Conservation (phyloP, 2,329 filamentous ascomycete species). For the Monilinia vaccinii-corymbosi region DNA sequence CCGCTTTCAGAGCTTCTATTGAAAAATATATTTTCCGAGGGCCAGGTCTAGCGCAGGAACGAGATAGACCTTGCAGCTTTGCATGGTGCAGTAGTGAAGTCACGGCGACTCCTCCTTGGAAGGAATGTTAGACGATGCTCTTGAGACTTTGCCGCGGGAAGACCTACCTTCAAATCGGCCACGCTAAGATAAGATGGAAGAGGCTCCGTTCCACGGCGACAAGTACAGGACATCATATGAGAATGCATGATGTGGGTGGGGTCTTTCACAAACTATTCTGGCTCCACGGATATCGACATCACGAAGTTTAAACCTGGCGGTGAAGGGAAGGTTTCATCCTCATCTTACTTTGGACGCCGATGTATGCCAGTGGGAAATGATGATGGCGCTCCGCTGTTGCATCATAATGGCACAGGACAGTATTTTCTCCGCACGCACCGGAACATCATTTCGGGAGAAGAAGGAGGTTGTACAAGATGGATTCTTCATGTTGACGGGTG, state of each 20-base stretch:
- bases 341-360: too few species aligned
- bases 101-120: not conserved
- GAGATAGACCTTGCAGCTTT: not conserved
- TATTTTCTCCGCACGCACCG: not conserved
- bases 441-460: not conserved
- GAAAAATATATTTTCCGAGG: constrained; percentile 1
- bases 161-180: too few species aligned
- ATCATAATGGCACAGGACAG: constrained; percentile 2
- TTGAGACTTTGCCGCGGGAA: too few species aligned
- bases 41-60: not conserved
- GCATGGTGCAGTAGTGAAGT: not conserved
- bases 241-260: too few species aligned
- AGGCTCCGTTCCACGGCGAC: too few species aligned
- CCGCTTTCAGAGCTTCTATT: not conserved
- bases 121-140: not conserved
- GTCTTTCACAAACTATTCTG: too few species aligned
- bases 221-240: too few species aligned
- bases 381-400: not conserved
- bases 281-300: not conserved
- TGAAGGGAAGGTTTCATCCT: not conserved
- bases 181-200: too few species aligned
- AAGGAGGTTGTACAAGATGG: not conserved
- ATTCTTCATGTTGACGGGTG: not conserved
- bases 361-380: not conserved
- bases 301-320: not conserved